Base-by-base conservation (phyloP, 805 yeast genomes). In the Candida ulmi region DNA sequence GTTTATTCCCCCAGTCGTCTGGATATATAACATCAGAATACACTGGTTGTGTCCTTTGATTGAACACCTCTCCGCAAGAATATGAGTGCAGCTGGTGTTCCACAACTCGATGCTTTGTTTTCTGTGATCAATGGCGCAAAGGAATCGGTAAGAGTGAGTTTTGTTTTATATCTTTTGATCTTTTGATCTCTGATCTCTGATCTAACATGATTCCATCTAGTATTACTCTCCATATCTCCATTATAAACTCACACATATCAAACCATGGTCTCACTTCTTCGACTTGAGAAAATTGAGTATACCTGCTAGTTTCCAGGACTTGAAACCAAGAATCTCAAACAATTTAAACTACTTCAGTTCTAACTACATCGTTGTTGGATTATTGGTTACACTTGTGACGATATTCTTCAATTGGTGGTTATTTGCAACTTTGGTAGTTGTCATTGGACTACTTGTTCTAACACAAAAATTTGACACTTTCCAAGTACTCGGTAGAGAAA, bases 191-290 rank as follows among this genome's bases (percentile, higher is more conserved):
- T n/a, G n/a, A n/a, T n/a, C n/a, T n/a, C n/a, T n/a, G n/a, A n/a
- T n/a, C n/a, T n/a, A n/a, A 26, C n/a, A 26, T 26, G 24, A 21
- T 21, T 30, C 41, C 24, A 40, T 25, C 23, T 13, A 41, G 44
- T 26, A 48, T 23, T 52, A 50, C 35, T 46, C 48, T 11, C 57
- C 57, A 27, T 52, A 39, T 36, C 36, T 52, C 8, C 52, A 52
- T 30, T 50, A 50, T 32, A 52, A 48, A 41, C 36, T 52, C 37
- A 42, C 50, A 15, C 49, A 45, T 7, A 38, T 52, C 26, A 52
- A 47, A 30, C 51, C 55, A 1, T 30, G 50, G 16, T 39, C 36
- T 24, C 52, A 52, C 15, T 52, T 50, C 41, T 44, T 50, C 37
- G 47, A 48, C 29, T 21, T 41, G 6, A 32, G 42, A 5, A 48